Evolutionary conservation across 345 rosid genomes (phyloP), one percentile per base, ranked within the genome.

Genomic region (Aquilaria sinensis): DNA sequence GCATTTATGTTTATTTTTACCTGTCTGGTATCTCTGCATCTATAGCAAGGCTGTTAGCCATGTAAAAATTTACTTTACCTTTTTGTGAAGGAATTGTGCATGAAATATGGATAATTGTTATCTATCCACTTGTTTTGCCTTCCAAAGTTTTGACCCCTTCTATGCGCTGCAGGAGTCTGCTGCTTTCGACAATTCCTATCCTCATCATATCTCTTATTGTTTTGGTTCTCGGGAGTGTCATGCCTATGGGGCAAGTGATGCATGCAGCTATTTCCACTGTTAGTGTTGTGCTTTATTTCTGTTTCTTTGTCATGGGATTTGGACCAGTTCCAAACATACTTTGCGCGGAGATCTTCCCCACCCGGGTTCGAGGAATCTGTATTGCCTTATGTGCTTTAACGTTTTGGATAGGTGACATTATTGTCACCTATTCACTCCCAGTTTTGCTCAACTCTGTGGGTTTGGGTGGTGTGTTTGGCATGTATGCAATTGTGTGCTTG

Each of bases 271-370:
- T 90, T 75, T 94, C 96, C 32, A 86, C 90, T 0, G 75, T 70
- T 4, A 82, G 96, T 10, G 86, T 91, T 0, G 69, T 94, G 47
- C 69, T 87, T 16, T 94, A 94, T 72, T 82, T 86, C 72, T 94
- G 97, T 72, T 88, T 76, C 91, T 94, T 94, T 41, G 96, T 94
- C 65, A 87, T 94, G 97, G 99, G 99, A 12, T 94, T 90, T 1
- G 99, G 99, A 58, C 99, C 99, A 15, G 47, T 87, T 58, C 99
- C 99, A 6, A 94, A 94, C 80, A 89, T 94, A 51, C 89, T 94
- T 14, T 94, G 99, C 11, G 72, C 99, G 0, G 99, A 94, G 83
- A 94, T 94, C 68, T 94, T 94, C 70, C 99, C 99, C 2, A 91
- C 99, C 13, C 75, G 96, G 31, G 88, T 87, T 30, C 96, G 97